Evolutionary conservation across 768 basidiomycete genomes (phyloP).

Genomic region (Macrocybe gigantea): DNA sequence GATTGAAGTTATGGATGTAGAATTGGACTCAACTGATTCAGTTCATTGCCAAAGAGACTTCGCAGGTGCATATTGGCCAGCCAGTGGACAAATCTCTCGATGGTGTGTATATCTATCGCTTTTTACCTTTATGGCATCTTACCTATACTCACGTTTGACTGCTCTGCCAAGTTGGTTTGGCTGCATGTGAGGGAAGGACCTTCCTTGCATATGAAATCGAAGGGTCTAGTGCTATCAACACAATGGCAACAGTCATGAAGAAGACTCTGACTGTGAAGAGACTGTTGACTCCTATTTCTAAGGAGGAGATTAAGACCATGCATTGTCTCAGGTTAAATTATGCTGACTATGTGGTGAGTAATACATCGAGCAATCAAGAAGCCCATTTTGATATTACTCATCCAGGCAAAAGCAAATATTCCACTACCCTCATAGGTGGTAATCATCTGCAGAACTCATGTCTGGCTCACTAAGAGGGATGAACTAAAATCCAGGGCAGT

Average conservation of each 20-base stretch:
- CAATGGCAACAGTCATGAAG: conserved; percentile 57
- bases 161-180: conserved; percentile 70
- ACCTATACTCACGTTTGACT: too few species aligned
- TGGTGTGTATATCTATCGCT: conserved; percentile 32
- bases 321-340: conserved; percentile 81
- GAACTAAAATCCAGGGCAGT: too few species aligned
- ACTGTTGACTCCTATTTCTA: conserved; percentile 65
- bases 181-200: conserved; percentile 40
- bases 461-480: too few species aligned
- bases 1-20: conserved; percentile 31
- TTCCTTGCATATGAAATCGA: conserved; percentile 69
- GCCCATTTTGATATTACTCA: too few species aligned
- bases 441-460: too few species aligned
- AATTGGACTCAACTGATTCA: conserved; percentile 80
- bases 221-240: conserved; percentile 66
- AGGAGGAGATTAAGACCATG: conserved; percentile 61
- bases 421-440: too few species aligned
- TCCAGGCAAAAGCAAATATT: too few species aligned
- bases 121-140: not conserved
- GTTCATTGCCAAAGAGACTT: conserved; percentile 72
- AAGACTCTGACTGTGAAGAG: conserved; percentile 64
- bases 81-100: conserved; percentile 65
- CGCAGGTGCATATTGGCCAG: conserved; percentile 69
- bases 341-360: conserved; percentile 68
- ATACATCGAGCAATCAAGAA: too few species aligned